Conservation (phyloP, 257 asterid genomes). For the Salvia rosmarinus region DNA sequence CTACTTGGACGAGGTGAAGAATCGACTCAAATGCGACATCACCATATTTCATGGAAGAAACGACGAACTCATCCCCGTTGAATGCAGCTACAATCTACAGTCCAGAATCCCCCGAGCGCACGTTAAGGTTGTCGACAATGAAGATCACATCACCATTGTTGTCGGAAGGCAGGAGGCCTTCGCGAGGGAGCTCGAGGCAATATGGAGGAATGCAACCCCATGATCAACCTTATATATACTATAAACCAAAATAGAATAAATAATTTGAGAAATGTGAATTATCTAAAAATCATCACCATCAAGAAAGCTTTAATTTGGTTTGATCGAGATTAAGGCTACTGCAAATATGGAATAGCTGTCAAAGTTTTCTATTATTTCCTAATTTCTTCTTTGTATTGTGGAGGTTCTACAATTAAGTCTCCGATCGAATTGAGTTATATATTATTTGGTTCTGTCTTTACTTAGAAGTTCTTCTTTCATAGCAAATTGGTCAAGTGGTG, state of each 20-base stretch:
- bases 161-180: conserved; percentile 85
- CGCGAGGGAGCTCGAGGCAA: conserved; percentile 82
- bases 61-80: conserved; percentile 85
- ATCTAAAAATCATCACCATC: neutral
- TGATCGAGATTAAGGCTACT: neutral
- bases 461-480: neutral
- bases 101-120: conserved; percentile 73
- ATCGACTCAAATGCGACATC: conserved; percentile 57
- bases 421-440: neutral
- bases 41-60: conserved; percentile 72
- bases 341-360: neutral
- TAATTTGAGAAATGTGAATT: neutral
- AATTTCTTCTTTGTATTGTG: neutral
- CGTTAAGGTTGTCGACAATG: conserved; percentile 62
- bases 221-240: neutral
- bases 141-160: conserved; percentile 94
- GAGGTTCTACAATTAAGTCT: neutral
- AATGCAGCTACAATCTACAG: conserved; percentile 77
- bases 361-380: neutral
- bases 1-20: conserved; percentile 62
- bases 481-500: conserved; percentile 12
- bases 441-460: neutral
- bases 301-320: neutral
- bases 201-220: conserved; percentile 56
- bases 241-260: neutral